Evolutionary conservation across 2,329 filamentous ascomycete genomes (phyloP), one percentile per base, ranked within the genome.

Genomic region (Dendryphion nanum): DNA sequence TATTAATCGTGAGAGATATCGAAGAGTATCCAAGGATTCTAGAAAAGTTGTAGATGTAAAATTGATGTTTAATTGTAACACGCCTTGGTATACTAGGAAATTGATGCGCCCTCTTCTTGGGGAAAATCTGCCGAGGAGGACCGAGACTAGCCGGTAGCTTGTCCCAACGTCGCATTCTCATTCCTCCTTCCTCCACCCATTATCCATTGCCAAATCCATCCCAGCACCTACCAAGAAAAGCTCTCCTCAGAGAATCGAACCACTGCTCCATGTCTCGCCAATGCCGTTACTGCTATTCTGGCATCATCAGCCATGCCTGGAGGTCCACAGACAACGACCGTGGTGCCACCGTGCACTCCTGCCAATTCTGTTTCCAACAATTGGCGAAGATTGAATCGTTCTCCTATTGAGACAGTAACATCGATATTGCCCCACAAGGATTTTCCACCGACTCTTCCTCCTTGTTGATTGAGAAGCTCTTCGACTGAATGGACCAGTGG

Each of bases 311-410:
- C 68, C 35, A 74, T 51, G 1, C 53, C 57, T 0, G 51, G 59
- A 1, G 70, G 70, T n/a, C 70, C 70, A 30, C 59, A 71, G 1
- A 67, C 68, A 1, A 73, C 57, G 2, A 73, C 66, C 29, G 69
- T 43, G 37, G 45, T 55, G 5, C 42, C 40, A 41, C 48, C 63
- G 8, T 59, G 62, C 23, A 3, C 10, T 2, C 40, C 45, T 15
- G 50, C 37, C 3, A 47, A 46, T 39, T 70, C 69, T 10, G 52
- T 40, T 13, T 35, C 42, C 17, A 72, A 20, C 16, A 70, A 38
- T 18, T 40, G 12, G 8, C 53, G 35, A 17, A 67, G 30, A 39
- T 68, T 51, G 6, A 71, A 45, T 37, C 69, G 52, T 21, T 48
- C 30, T 1, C 67, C 67, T 16, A 70, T 47, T 3, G 6, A 40